Evolutionary conservation across 768 basidiomycete species (phyloP).

Genomic region (Podaxis sp.): DNA sequence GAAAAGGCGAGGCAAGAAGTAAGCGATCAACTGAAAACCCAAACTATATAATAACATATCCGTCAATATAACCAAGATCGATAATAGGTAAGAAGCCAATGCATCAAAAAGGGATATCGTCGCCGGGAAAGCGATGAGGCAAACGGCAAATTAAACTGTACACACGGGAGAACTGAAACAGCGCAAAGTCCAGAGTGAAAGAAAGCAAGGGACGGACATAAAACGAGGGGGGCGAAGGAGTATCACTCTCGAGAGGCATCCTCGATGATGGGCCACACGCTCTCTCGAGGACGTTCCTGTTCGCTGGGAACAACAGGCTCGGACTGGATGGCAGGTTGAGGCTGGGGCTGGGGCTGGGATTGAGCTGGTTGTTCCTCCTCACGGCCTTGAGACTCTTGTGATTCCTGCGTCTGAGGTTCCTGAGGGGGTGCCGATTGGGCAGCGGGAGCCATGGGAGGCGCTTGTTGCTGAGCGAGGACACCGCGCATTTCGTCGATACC

Average conservation of each 20-base stretch:
- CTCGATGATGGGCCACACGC: conserved; percentile 34
- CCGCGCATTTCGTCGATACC: conserved; percentile 76
- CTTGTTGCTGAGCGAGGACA: conserved; percentile 12
- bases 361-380: neutral
- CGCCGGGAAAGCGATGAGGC: neutral
- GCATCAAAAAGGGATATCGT: conserved; percentile 7
- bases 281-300: conserved; percentile 22
- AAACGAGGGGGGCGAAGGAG: neutral
- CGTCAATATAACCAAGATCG: conserved; percentile 15
- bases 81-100: conserved; percentile 10
- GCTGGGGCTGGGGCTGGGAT: neutral
- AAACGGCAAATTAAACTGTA: conserved; percentile 10
- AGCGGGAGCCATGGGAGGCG: conserved; percentile 14
- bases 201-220: neutral
- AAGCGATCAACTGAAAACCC: conserved; percentile 8
- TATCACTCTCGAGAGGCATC: conserved; percentile 25
- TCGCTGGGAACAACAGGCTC: conserved; percentile 17
- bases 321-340: conserved; percentile 10
- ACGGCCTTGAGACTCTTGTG: conserved; percentile 1
- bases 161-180: conserved; percentile 4
- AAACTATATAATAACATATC: conserved; percentile 15
- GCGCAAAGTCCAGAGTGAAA: conserved; percentile 4
- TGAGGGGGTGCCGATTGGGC: conserved; percentile 17
- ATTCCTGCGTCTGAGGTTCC: conserved; percentile 20
- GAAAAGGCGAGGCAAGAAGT: conserved; percentile 8